Base-by-base conservation (phyloP, 2,329 filamentous ascomycete species). In the Sporothrix luriei region DNA sequence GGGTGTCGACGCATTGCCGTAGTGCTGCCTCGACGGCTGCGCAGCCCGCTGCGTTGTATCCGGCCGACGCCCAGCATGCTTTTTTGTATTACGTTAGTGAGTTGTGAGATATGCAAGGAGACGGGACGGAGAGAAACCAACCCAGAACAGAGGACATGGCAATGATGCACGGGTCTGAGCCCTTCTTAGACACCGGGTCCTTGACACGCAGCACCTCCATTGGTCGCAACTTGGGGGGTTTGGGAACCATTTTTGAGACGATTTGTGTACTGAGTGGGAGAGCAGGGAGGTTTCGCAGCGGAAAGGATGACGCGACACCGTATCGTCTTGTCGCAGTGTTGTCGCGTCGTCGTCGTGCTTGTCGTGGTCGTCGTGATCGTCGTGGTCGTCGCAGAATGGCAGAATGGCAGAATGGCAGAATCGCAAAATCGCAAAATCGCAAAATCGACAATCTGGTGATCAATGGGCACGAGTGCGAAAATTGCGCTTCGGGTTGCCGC, bases 61-160 rank as follows among this genome's bases (percentile, higher is more conserved):
- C 91, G 40, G 89, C 86, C 2, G 91, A 94, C 1, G 92, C 92
- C 92, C 92, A 95, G 80, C 92, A 95, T 72, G 91, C 91, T 94
- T 72, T 73, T 14, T n/a, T 40, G 46, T 21, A 54, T 46, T 9
- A 43, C n/a, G 21, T 57, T 19, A 26, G 26, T 43, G 11, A 43
- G 2, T 19, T n/a, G 6, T 29, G 7, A 21, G 11, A 54, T 0
- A 46, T n/a, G 4, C 21, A 16, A 29, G 5, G 21, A n/a, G 0
- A 1, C 14, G 5, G 43, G 5, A 9, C 10, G 24, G 10, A 13
- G 7, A 21, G 24, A 29, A 9, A 78, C 80, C 64, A 80, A 87
- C 85, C 81, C 48, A 88, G 81, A 21, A 88, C 85, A 19, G 82
- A 83, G 26, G 84, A 83, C 86, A 88, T 88, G 78, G 86, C 80